Evolutionary conservation across 768 basidiomycete genomes (phyloP), one percentile per base, ranked within the genome.

Genomic region (Boletus huronensis): DNA sequence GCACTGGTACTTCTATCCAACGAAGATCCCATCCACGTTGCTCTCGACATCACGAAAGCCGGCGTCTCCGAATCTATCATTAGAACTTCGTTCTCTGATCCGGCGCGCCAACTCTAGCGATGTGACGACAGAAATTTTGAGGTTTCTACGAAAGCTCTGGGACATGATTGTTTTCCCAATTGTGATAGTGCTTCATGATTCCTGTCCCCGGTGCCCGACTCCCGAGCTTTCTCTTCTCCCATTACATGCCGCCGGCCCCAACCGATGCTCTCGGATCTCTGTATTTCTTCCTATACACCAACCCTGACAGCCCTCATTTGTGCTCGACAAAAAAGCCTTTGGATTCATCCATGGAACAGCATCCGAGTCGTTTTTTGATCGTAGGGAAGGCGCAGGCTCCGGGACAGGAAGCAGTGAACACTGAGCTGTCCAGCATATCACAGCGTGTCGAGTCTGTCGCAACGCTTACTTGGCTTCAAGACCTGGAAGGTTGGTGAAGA

Each of bases 111-210:
- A 25, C 31, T 17, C 9, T 10, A 8, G 1, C 3, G 41, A 54
- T n/a, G 38, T 31, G 39, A 48, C 41, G 9, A 51, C 4, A 23
- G 41, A 57, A 1, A 16, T 56, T 10, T 0, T 29, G 41, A 28
- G n/a, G 25, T 13, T 52, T 19, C n/a, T 70, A 13, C 51, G 61
- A 9, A 16, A 34, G 13, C 43, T 68, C 16, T 70, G 69, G 68
- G 48, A 55, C 2, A 8, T 13, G 0, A 41, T 66, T 6, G 60
- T 66, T 4, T 45, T 13, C 14, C 68, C 68, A 0, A 49, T 69
- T 6, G 52, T 52, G 21, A 25, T 57, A 0, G 7, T n/a, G 7
- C 52, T 63, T 1, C 16, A 42, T 17, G 23, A 36, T 8, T 35
- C 19, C 14, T 32, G 32, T 48, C 43, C 46, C 14, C 32, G 6